Conservation (phyloP, 208 protist genomes). For the Leishmania major region DNA sequence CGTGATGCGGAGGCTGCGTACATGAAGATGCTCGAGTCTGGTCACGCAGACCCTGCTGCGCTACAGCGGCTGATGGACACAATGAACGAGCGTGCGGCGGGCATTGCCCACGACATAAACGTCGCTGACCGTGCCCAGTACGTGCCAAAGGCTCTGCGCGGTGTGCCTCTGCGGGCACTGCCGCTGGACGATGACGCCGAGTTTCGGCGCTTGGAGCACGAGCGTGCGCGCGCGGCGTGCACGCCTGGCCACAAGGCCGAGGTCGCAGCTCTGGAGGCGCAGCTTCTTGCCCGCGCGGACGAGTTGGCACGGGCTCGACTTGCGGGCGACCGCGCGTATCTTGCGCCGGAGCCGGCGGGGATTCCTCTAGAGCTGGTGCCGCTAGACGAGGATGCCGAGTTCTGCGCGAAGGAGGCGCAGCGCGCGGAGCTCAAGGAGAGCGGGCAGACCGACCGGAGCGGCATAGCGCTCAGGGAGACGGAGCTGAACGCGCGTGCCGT, state of each 20-base stretch:
- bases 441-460: too few relatives aligned
- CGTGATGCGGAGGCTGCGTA: conserved; percentile 40
- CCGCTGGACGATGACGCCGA: conserved; percentile 53
- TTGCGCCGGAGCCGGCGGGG: too few relatives aligned
- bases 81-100: conserved; percentile 43
- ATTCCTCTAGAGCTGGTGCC: too few relatives aligned
- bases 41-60: conserved; percentile 20
- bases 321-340: too few relatives aligned
- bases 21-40: conserved; percentile 29
- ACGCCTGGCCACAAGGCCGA: conserved; percentile 28
- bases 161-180: conserved; percentile 47
- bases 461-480: too few relatives aligned
- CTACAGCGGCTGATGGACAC: conserved; percentile 35
- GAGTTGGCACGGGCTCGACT: conserved; percentile 37
- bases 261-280: conserved; percentile 37
- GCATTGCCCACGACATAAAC: conserved; percentile 51
- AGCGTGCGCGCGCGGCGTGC: conserved; percentile 37
- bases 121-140: conserved; percentile 43
- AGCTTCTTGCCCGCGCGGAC: conserved; percentile 46
- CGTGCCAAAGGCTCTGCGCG: conserved; percentile 41
- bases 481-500: too few relatives aligned
- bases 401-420: too few relatives aligned
- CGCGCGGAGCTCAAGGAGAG: too few relatives aligned
- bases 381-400: too few relatives aligned
- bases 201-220: conserved; percentile 47